A percentile compares a stretch with the other conserved stretches of the same genome.
Evolutionary conservation across 1,284 basidiomycete species (phyloP).

Genomic region (Irpex sp.): DNA sequence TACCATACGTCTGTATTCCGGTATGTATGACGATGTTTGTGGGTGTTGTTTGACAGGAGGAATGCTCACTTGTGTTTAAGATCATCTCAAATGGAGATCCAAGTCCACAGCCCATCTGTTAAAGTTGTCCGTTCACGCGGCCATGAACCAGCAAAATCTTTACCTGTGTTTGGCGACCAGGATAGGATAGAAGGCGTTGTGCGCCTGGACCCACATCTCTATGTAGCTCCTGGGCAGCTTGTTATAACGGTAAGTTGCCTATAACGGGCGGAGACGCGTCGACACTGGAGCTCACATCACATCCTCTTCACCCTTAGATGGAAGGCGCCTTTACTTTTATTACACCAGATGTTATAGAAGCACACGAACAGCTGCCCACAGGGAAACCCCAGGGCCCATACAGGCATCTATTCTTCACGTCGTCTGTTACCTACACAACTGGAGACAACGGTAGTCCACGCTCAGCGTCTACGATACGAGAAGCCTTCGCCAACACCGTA

Average conservation of each 20-base stretch:
- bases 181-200: constrained; percentile 60
- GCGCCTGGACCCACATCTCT: constrained; percentile 46
- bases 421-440: constrained; percentile 42
- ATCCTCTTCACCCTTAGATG: constrained; percentile 35
- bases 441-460: constrained; percentile 35
- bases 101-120: constrained; percentile 55
- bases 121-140: constrained; percentile 40
- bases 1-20: constrained; percentile 30
- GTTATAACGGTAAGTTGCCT: constrained; percentile 45
- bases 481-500: constrained; percentile 39
- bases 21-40: constrained; percentile 18
- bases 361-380: constrained; percentile 21
- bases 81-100: constrained; percentile 53
- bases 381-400: constrained; percentile 28
- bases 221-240: constrained; percentile 48
- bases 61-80: constrained; percentile 28
- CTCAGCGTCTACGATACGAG: constrained; percentile 42
- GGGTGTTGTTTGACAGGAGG: not conserved
- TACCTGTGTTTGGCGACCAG: constrained; percentile 58
- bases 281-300: not conserved
- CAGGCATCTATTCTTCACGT: constrained; percentile 57
- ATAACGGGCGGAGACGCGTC: not conserved
- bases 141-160: constrained; percentile 32
- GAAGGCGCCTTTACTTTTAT: constrained; percentile 60
- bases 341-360: constrained; percentile 27